Percentiles rank a stretch among this genome's conserved stretches.
Evolutionary conservation across 768 basidiomycete genomes (phyloP).

Genomic region (Ramaria sp.): DNA sequence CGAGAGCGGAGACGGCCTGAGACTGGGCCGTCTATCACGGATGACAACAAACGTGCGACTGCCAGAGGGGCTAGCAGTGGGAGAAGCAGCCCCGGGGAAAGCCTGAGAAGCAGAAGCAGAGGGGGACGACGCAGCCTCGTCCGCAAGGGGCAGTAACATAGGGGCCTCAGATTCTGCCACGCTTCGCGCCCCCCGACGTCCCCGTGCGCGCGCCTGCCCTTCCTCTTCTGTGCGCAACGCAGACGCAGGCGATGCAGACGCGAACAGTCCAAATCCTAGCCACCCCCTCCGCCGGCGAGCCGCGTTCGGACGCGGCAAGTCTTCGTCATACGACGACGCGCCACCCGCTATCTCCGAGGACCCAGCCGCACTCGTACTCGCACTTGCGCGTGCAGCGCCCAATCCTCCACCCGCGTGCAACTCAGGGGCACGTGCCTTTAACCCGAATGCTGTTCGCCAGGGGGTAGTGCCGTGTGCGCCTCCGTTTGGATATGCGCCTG

Average conservation of each 20-base stretch:
- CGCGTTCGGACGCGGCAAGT: no score
- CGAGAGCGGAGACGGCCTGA: conserved; percentile 8
- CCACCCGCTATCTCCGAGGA: background rate
- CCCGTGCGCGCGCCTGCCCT: no score
- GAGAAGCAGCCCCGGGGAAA: background rate
- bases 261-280: background rate
- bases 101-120: background rate
- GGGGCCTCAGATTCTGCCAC: no score
- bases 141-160: no score
- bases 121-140: background rate
- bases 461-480: conserved; percentile 10
- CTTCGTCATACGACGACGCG: background rate
- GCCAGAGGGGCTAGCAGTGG: background rate
- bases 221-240: no score
- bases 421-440: background rate
- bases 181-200: no score
- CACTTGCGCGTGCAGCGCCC: background rate
- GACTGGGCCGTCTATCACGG: background rate
- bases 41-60: conserved; percentile 8
- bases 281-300: background rate
- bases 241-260: no score
- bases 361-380: background rate
- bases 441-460: background rate
- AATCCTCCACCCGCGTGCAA: no score
- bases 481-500: no score